Evolutionary conservation across 139 green algal species (phyloP).

Genomic region (Ettlia oleoabundans): DNA sequence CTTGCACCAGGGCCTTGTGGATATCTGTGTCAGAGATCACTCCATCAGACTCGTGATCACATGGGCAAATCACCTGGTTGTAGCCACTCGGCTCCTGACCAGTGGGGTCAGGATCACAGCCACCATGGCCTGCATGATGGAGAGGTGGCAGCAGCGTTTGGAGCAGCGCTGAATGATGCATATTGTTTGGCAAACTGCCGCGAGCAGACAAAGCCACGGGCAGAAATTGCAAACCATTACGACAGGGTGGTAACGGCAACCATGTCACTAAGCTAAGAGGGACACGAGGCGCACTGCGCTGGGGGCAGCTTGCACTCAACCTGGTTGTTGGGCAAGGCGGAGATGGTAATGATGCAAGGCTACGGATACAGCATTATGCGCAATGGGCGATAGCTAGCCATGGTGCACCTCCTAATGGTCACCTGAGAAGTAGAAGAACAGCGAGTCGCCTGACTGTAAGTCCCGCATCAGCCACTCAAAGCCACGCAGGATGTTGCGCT

Average conservation of each 20-base stretch:
- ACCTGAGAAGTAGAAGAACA: conserved; percentile 22
- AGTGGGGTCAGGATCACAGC: background rate
- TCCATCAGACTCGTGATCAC: background rate
- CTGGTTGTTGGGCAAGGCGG: background rate
- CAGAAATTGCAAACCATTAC: too few relatives aligned
- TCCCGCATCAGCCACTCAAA: conserved; percentile 5
- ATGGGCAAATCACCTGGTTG: conserved; percentile 24
- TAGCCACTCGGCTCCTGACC: background rate
- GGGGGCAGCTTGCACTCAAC: background rate
- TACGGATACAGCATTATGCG: background rate
- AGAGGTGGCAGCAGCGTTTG: too few relatives aligned
- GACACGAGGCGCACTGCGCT: background rate
- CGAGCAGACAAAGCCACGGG: too few relatives aligned
- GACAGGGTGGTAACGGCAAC: too few relatives aligned
- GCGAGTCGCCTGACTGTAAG: background rate
- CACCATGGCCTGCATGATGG: conserved; percentile 1
- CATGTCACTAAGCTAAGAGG: background rate
- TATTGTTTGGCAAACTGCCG: too few relatives aligned
- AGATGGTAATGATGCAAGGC: background rate
- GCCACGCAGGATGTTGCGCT: conserved; percentile 9
- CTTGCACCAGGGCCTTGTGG: background rate
- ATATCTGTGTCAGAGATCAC: conserved; percentile 5
- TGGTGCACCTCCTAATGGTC: too few relatives aligned
- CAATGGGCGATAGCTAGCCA: background rate
- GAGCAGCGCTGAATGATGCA: background rate